Evolutionary conservation across 768 basidiomycete genomes (phyloP).

Genomic region (Chalciporus piperatus): DNA sequence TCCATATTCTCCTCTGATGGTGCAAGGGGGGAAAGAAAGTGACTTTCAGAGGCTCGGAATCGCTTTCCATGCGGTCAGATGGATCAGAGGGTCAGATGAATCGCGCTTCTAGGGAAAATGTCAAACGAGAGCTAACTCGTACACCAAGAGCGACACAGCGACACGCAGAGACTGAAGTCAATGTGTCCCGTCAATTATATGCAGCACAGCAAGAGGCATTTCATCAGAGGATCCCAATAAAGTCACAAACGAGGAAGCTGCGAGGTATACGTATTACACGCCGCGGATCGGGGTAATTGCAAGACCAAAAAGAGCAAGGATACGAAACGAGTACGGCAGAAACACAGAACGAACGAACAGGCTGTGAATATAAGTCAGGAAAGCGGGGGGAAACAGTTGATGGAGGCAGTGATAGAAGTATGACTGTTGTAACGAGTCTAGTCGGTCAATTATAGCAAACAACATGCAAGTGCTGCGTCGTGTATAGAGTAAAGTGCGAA

Average conservation of each 20-base stretch:
- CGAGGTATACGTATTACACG: not conserved
- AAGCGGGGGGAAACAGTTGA: conserved; percentile 5
- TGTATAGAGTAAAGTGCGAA: not conserved
- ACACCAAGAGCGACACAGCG: not conserved
- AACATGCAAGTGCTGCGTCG: conserved; percentile 5
- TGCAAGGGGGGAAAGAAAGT: conserved; percentile 67
- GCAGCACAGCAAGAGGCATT: conserved; percentile 9
- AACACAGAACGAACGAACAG: not conserved
- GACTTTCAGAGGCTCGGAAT: conserved; percentile 39
- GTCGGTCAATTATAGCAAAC: not conserved
- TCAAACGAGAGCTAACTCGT: not conserved
- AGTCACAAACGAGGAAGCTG: conserved; percentile 1
- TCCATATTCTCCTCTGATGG: conserved; percentile 70
- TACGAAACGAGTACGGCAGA: conserved; percentile 4
- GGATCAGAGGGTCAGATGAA: not conserved
- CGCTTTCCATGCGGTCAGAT: conserved; percentile 13
- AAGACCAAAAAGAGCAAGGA: conserved; percentile 15
- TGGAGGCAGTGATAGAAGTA: conserved; percentile 1
- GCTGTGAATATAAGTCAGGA: not conserved
- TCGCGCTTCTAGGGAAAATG: no score
- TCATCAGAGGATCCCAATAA: conserved; percentile 22
- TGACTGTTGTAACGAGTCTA: conserved; percentile 2
- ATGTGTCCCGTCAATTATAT: not conserved
- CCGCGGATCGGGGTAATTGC: conserved; percentile 1
- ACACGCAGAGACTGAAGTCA: not conserved